A percentile compares a stretch with the other conserved stretches of the same genome.
These are phyloP conservation scores for Leishmania mexicana DNA, from an alignment of 208 protist genomes.

Conservation along the genomic window DNA sequence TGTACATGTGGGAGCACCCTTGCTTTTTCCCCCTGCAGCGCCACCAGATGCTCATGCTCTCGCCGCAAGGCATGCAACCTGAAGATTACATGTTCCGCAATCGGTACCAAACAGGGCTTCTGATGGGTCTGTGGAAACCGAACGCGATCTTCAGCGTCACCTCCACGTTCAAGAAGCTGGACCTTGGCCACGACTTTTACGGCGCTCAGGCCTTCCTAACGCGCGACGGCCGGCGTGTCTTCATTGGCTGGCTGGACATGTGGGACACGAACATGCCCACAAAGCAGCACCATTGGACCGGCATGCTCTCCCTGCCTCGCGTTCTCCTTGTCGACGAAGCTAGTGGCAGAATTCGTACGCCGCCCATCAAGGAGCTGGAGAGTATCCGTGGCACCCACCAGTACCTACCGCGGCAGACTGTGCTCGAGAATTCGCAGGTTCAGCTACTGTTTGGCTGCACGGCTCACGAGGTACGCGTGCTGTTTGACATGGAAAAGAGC, in stretches of 20 bases:
- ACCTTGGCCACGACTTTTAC: conserved; percentile 60
- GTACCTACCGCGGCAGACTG: conserved; percentile 28
- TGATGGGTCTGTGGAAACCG: conserved; percentile 51
- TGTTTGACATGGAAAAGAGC: conserved; percentile 40
- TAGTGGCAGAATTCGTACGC: conserved; percentile 34
- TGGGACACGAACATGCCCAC: conserved; percentile 64
- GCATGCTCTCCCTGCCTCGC: conserved; percentile 51
- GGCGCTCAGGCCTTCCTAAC: conserved; percentile 42
- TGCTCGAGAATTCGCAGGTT: conserved; percentile 39
- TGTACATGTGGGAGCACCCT: conserved; percentile 64
- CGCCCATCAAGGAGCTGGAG: conserved; percentile 45
- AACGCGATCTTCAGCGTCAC: conserved; percentile 38
- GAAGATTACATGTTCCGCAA: conserved; percentile 42
- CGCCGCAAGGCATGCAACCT: conserved; percentile 38
- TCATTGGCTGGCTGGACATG: conserved; percentile 62
- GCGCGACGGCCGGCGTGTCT: conserved; percentile 39
- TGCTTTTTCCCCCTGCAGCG: conserved; percentile 39
- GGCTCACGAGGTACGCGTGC: conserved; percentile 42
- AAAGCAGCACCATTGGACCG: conserved; percentile 48
- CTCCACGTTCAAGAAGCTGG: conserved; percentile 44
- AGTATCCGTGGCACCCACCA: conserved; percentile 38
- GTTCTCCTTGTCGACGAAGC: conserved; percentile 41
- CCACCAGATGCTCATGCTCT: conserved; percentile 45
- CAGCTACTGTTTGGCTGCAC: conserved; percentile 40
- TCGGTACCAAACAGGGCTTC: conserved; percentile 40